These are phyloP conservation scores for Piper longum DNA, from an alignment of 164 flowering plant species.

Conservation along the genomic window DNA sequence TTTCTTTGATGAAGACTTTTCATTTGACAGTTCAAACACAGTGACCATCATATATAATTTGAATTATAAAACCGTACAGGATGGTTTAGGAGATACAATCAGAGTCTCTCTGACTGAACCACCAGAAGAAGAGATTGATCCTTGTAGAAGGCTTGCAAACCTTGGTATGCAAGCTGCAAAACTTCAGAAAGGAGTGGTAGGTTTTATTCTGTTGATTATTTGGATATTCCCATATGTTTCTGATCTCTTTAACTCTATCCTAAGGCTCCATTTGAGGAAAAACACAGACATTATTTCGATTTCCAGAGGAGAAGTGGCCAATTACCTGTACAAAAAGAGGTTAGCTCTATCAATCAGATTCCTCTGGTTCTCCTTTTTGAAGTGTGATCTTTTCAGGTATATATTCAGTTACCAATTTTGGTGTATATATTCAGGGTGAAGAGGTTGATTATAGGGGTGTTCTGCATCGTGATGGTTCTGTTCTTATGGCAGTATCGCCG, in stretches of 20 bases:
- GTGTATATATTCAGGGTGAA: slow-evolving; percentile 46
- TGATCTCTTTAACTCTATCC: neutral
- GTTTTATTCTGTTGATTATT: slow-evolving; percentile 5
- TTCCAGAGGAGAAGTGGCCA: slow-evolving; percentile 92
- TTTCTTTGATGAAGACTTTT: neutral
- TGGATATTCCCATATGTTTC: neutral
- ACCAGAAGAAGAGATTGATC: slow-evolving; percentile 95
- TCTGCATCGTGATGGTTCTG: slow-evolving; percentile 97
- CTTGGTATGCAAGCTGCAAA: slow-evolving; percentile 78
- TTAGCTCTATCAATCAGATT: slow-evolving; percentile 12
- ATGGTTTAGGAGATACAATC: slow-evolving; percentile 94
- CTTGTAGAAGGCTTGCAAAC: slow-evolving; percentile 81
- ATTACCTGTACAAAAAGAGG: slow-evolving; percentile 87
- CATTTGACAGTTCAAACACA: neutral
- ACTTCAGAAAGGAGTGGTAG: slow-evolving; percentile 90
- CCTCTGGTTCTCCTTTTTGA: neutral
- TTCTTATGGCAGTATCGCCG: slow-evolving; percentile 77
- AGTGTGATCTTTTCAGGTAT: neutral
- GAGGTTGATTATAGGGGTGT: slow-evolving; percentile 93
- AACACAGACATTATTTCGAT: slow-evolving; percentile 83
- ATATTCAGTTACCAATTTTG: neutral
- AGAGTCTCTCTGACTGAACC: slow-evolving; percentile 95
- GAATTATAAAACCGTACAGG: slow-evolving; percentile 29
- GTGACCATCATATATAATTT: neutral
- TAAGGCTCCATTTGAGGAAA: slow-evolving; percentile 83